phyloP scores from a whole-genome alignment of 257 asterid species.

The Primulina huaijiensis region DNA sequence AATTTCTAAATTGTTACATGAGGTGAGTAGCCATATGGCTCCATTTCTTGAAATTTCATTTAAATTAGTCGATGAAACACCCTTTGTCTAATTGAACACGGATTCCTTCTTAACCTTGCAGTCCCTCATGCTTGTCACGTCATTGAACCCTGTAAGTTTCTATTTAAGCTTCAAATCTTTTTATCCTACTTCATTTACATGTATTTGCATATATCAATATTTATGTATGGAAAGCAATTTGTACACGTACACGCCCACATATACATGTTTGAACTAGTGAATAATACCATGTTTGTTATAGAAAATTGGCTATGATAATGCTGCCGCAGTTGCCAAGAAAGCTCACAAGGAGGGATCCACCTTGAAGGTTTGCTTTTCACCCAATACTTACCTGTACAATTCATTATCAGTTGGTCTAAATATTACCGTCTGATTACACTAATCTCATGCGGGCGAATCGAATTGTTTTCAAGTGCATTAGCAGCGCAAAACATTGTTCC shows the following conservation, averaged over 20 bases:
- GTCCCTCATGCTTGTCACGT: constrained; percentile 99
- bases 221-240: background rate
- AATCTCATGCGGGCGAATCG: background rate
- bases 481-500: background rate
- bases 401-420: background rate
- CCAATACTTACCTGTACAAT: too few species aligned
- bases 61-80: constrained; percentile 9
- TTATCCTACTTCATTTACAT: background rate
- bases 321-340: constrained; percentile 95
- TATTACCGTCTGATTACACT: background rate
- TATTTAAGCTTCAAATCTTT: background rate
- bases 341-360: constrained; percentile 97
- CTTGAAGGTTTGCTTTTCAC: constrained; percentile 59
- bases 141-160: constrained; percentile 84
- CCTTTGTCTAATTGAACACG: constrained; percentile 19
- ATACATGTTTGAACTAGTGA: background rate
- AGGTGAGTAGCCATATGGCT: constrained; percentile 49
- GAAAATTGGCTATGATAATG: constrained; percentile 97
- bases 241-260: background rate
- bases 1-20: constrained; percentile 74
- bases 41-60: constrained; percentile 13
- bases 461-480: background rate
- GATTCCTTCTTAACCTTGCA: constrained; percentile 39
- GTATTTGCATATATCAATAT: background rate
- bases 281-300: constrained; percentile 30